Percentiles rank a stretch among this genome's conserved stretches.
phyloP scores from a whole-genome alignment of 495 filamentous ascomycete species.

The Aspergillus campestris region DNA sequence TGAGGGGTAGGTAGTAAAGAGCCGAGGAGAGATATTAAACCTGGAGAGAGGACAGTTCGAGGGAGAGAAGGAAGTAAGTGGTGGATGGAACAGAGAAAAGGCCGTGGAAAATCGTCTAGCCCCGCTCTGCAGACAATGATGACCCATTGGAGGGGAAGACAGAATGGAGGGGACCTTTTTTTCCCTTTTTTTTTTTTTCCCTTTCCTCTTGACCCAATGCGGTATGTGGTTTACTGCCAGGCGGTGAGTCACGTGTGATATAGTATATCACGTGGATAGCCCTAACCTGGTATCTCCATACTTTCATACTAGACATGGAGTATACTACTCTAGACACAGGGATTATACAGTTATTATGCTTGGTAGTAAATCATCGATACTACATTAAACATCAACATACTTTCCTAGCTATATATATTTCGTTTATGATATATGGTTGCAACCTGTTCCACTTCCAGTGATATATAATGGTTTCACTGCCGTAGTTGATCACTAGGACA shows the following conservation, averaged over 20 bases:
- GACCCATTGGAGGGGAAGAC: slow-evolving; percentile 31
- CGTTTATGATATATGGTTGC: too few relatives aligned
- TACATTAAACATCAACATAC: too few relatives aligned
- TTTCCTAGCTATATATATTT: too few relatives aligned
- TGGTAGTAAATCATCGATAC: too few relatives aligned
- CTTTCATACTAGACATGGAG: not conserved
- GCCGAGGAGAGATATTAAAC: slow-evolving; percentile 6
- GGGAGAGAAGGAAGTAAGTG: slow-evolving; percentile 6
- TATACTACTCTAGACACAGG: not conserved
- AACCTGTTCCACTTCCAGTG: too few relatives aligned
- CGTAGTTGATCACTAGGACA: too few relatives aligned
- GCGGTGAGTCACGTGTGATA: slow-evolving; percentile 25
- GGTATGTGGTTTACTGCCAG: slow-evolving; percentile 13
- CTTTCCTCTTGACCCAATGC: slow-evolving; percentile 20
- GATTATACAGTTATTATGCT: too few relatives aligned
- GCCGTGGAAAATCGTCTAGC: slow-evolving; percentile 32
- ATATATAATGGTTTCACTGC: too few relatives aligned
- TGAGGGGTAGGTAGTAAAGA: slow-evolving; percentile 3
- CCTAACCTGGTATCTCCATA: slow-evolving; percentile 8
- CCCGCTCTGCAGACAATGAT: slow-evolving; percentile 37
- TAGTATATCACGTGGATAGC: slow-evolving; percentile 2
- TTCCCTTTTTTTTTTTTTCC: slow-evolving; percentile 3
- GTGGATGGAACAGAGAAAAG: slow-evolving; percentile 14
- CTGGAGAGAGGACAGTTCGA: slow-evolving; percentile 4
- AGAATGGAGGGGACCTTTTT: slow-evolving; percentile 18